These are phyloP conservation scores for Lasiosphaeria ovina DNA, from an alignment of 495 filamentous ascomycete species.

Conservation along the genomic window DNA sequence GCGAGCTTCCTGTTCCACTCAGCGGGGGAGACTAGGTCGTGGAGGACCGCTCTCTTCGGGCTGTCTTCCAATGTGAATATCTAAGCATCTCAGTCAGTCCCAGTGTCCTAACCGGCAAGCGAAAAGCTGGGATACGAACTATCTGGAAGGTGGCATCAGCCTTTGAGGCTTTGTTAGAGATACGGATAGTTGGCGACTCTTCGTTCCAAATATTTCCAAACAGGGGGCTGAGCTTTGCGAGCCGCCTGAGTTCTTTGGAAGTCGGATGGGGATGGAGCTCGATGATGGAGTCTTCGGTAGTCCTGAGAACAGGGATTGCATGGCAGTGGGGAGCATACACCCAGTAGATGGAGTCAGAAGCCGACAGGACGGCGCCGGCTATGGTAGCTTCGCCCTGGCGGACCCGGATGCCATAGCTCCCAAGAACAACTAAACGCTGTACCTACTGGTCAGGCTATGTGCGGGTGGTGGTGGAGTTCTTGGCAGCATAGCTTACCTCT, in stretches of 20 bases:
- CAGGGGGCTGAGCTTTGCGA: slow-evolving; percentile 63
- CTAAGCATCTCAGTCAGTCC: slow-evolving; percentile 31
- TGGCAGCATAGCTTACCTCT: slow-evolving; percentile 36
- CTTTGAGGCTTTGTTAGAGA: slow-evolving; percentile 8
- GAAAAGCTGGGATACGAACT: slow-evolving; percentile 20
- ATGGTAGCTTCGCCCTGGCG: slow-evolving; percentile 57
- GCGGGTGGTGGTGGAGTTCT: neutral
- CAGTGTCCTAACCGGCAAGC: neutral
- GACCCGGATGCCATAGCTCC: slow-evolving; percentile 72
- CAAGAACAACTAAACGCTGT: slow-evolving; percentile 66
- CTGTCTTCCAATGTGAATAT: slow-evolving; percentile 47
- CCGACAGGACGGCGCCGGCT: slow-evolving; percentile 62
- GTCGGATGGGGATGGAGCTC: slow-evolving; percentile 51
- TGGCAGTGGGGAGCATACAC: slow-evolving; percentile 76
- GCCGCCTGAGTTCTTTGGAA: slow-evolving; percentile 51
- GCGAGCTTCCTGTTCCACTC: slow-evolving; percentile 60
- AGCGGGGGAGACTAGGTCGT: slow-evolving; percentile 60
- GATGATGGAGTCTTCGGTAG: slow-evolving; percentile 48
- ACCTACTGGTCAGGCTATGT: slow-evolving; percentile 4
- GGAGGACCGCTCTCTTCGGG: slow-evolving; percentile 46
- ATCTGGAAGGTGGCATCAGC: slow-evolving; percentile 37
- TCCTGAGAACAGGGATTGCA: slow-evolving; percentile 69
- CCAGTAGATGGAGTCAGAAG: slow-evolving; percentile 52
- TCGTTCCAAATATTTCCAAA: slow-evolving; percentile 77
- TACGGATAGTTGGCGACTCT: slow-evolving; percentile 12